Evolutionary conservation across 2,329 filamentous ascomycete genomes (phyloP).

Genomic region (Aspergillus sp.): DNA sequence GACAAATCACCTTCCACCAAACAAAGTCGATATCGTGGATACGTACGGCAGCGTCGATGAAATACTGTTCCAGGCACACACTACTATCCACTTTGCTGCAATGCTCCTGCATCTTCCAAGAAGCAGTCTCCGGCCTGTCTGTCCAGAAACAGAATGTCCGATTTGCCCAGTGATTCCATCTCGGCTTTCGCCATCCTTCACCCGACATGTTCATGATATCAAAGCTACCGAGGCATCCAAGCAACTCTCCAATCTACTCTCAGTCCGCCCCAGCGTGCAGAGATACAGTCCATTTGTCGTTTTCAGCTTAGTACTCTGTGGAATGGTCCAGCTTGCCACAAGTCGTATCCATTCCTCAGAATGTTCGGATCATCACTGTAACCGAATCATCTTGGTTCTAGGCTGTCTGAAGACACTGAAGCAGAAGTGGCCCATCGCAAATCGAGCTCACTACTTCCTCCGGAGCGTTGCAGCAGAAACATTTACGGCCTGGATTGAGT

Average conservation of each 20-base stretch:
- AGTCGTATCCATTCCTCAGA: conserved; percentile 36
- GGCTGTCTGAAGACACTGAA: conserved; percentile 37
- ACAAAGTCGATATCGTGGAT: conserved; percentile 69
- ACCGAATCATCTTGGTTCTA: conserved; percentile 39
- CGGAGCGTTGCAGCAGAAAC: conserved; percentile 31
- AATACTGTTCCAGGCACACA: conserved; percentile 43
- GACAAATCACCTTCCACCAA: conserved; percentile 71
- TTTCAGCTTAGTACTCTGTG: conserved; percentile 32
- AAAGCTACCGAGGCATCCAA: conserved; percentile 40
- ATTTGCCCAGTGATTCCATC: conserved; percentile 24
- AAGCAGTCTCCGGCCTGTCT: conserved; percentile 60
- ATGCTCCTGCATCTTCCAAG: conserved; percentile 76
- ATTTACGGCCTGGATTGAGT: conserved; percentile 16
- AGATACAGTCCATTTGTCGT: conserved; percentile 37
- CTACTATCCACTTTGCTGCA: conserved; percentile 48
- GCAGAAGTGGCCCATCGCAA: conserved; percentile 34
- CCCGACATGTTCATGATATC: conserved; percentile 37
- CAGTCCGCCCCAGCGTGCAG: conserved; percentile 34
- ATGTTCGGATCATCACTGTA: conserved; percentile 43
- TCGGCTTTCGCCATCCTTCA: conserved; percentile 37
- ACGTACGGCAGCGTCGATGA: conserved; percentile 74
- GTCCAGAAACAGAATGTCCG: conserved; percentile 20
- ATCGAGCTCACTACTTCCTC: conserved; percentile 31
- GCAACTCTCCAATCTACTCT: conserved; percentile 35
- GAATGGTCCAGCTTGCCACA: conserved; percentile 39